Evolutionary conservation across 1,139 yeast species (phyloP).

Genomic region (Yamadazyma sp.): DNA sequence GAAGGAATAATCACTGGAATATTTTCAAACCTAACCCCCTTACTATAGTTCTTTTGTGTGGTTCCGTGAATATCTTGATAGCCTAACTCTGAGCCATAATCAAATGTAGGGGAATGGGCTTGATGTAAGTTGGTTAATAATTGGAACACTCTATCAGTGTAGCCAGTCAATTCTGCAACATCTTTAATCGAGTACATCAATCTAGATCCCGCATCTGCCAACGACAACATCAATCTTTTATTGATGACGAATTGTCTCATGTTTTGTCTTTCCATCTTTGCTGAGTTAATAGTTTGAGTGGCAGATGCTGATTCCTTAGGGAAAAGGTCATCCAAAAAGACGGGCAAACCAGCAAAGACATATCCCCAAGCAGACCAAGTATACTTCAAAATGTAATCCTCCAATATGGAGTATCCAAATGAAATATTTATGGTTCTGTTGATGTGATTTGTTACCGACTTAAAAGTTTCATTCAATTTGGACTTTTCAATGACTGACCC

Average conservation of each 20-base stretch:
- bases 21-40: slow-evolving; percentile 79
- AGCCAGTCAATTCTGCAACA: slow-evolving; percentile 87
- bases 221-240: slow-evolving; percentile 82
- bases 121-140: slow-evolving; percentile 75
- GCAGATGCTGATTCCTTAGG: slow-evolving; percentile 16
- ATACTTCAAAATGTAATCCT: slow-evolving; percentile 84
- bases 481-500: slow-evolving; percentile 81
- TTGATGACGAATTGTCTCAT: slow-evolving; percentile 91
- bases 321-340: slow-evolving; percentile 50
- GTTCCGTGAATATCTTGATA: slow-evolving; percentile 69
- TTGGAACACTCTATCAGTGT: slow-evolving; percentile 81
- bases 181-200: slow-evolving; percentile 94
- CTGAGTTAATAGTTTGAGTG: slow-evolving; percentile 6
- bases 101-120: slow-evolving; percentile 71
- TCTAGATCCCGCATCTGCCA: slow-evolving; percentile 97
- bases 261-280: slow-evolving; percentile 42
- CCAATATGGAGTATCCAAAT: slow-evolving; percentile 66
- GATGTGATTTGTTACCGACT: slow-evolving; percentile 48
- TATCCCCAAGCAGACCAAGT: slow-evolving; percentile 96
- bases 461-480: slow-evolving; percentile 62
- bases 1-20: slow-evolving; percentile 83
- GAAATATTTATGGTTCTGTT: slow-evolving; percentile 51
- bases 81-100: slow-evolving; percentile 59
- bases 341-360: slow-evolving; percentile 86
- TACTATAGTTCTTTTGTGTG: slow-evolving; percentile 66